phyloP scores from a whole-genome alignment of 257 asterid species.

The Nicotiana knightiana region DNA sequence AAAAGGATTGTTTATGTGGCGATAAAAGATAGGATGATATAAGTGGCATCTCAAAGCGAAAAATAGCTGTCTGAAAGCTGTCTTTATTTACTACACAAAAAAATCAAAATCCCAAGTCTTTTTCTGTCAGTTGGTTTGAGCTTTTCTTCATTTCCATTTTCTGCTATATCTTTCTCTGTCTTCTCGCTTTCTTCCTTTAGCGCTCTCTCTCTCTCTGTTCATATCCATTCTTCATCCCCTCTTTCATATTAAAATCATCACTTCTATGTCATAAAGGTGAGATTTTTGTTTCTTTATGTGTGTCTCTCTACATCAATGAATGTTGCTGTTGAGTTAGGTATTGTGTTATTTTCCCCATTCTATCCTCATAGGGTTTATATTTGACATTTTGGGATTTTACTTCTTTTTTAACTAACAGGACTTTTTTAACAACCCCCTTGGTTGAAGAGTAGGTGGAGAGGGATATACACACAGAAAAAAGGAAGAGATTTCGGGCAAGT shows the following conservation, averaged over 20 bases:
- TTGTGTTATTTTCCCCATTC: neutral
- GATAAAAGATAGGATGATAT: slow-evolving; percentile 21
- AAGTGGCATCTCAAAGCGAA: slow-evolving; percentile 16
- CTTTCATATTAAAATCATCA: neutral
- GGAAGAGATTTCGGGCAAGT: neutral
- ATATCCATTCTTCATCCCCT: neutral
- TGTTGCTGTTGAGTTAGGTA: slow-evolving; percentile 1
- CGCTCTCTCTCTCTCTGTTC: neutral
- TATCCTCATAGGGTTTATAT: neutral
- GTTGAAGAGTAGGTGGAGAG: slow-evolving; percentile 9
- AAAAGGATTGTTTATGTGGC: slow-evolving; percentile 10
- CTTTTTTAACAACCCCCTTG: neutral
- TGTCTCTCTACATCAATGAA: neutral
- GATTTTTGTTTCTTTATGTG: neutral
- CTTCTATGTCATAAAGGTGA: neutral
- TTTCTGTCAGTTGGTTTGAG: neutral
- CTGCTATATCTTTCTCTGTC: neutral
- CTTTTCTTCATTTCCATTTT: slow-evolving; percentile 4
- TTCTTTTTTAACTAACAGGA: neutral
- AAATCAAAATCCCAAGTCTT: neutral
- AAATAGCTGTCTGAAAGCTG: slow-evolving; percentile 22
- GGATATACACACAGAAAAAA: neutral
- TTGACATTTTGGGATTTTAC: neutral
- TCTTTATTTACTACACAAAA: neutral
- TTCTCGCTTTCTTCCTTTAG: neutral